These are phyloP conservation scores for Ceratocystis destructans DNA, from an alignment of 2,329 filamentous ascomycete genomes.

Conservation along the genomic window DNA sequence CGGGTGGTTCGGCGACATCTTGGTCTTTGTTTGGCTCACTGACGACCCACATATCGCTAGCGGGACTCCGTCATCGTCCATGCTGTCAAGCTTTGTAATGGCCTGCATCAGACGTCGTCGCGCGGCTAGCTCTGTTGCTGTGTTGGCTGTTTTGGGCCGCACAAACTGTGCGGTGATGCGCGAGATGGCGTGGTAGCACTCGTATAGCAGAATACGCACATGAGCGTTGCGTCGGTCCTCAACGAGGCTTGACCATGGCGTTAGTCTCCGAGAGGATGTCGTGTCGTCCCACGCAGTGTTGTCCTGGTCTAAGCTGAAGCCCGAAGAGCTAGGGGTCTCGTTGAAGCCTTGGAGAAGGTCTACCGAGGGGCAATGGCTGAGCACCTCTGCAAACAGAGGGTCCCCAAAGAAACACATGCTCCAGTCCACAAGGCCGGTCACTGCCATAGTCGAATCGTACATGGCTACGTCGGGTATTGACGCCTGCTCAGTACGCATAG, in stretches of 20 bases:
- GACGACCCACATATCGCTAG: not conserved
- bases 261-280: not conserved
- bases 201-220: constrained; percentile 41
- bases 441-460: constrained; percentile 22
- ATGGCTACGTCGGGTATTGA: not conserved
- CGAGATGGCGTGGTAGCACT: constrained; percentile 42
- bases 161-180: constrained; percentile 43
- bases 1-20: constrained; percentile 20
- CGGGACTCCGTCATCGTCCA: constrained; percentile 14
- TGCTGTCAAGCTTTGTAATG: constrained; percentile 33
- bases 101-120: constrained; percentile 37
- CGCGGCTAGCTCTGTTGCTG: constrained; percentile 38
- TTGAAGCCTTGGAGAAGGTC: constrained; percentile 38
- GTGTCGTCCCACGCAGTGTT: not conserved
- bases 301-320: constrained; percentile 26
- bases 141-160: constrained; percentile 36
- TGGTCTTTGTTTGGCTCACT: not conserved
- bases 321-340: not conserved
- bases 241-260: constrained; percentile 25
- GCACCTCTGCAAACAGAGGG: constrained; percentile 39
- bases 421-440: constrained; percentile 46
- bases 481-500: not conserved
- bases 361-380: constrained; percentile 32
- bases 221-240: constrained; percentile 32
- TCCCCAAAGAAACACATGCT: constrained; percentile 47